phyloP scores from a whole-genome alignment of 75 land plant genomes.

The Pseudotsuga menziesii region DNA sequence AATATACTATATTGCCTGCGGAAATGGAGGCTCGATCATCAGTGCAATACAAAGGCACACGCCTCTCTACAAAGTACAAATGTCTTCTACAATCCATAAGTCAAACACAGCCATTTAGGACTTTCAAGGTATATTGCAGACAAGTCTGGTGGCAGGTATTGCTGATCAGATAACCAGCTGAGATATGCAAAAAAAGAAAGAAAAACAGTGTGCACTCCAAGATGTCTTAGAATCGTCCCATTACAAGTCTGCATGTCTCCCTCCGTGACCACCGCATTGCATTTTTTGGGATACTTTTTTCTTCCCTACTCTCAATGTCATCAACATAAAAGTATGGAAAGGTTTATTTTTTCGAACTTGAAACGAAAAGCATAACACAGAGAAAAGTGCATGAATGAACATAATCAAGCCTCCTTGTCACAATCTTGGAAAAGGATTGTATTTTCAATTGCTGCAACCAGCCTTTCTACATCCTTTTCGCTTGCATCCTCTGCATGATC shows the following conservation, averaged over 20 bases:
- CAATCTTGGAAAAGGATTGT: slow-evolving; percentile 3
- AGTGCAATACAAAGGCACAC: slow-evolving; percentile 7
- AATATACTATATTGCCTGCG: slow-evolving; percentile 9
- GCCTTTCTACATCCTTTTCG: not conserved
- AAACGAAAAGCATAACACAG: slow-evolving; percentile 9
- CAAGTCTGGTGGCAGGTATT: not conserved
- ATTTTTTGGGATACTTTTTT: not conserved
- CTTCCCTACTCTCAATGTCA: slow-evolving; percentile 9
- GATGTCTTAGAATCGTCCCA: not conserved
- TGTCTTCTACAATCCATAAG: slow-evolving; percentile 7
- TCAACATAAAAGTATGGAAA: slow-evolving; percentile 1
- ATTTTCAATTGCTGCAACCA: slow-evolving; percentile 4
- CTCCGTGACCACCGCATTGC: not conserved
- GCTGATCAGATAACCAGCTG: slow-evolving; percentile 5
- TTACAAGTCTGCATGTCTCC: not conserved
- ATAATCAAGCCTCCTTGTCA: not conserved
- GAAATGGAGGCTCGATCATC: slow-evolving; percentile 1
- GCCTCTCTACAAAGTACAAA: slow-evolving; percentile 11
- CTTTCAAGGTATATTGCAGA: not conserved
- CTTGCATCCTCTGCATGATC: not conserved
- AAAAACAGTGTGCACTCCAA: not conserved
- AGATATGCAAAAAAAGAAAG: not conserved
- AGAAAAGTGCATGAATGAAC: slow-evolving; percentile 1
- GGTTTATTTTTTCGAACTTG: slow-evolving; percentile 5
- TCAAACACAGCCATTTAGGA: not conserved